These are phyloP conservation scores for Plasmopara viticola DNA, from an alignment of 352 stramenopile genomes.

Conservation along the genomic window DNA sequence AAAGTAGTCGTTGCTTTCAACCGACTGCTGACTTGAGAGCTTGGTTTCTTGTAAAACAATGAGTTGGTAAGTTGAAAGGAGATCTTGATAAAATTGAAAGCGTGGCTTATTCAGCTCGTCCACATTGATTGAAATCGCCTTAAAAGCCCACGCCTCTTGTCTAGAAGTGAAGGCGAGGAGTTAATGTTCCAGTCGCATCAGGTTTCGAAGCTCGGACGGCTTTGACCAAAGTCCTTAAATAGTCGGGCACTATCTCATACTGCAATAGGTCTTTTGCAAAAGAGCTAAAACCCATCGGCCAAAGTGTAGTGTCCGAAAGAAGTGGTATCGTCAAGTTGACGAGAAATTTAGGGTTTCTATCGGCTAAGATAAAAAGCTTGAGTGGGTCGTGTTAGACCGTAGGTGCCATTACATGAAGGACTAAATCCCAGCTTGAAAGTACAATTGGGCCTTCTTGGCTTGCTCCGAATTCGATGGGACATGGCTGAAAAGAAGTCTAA, in stretches of 20 bases:
- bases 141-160: neutral
- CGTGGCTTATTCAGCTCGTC: neutral
- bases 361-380: neutral
- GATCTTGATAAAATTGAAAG: neutral
- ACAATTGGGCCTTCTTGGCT: neutral
- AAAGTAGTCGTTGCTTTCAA: neutral
- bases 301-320: neutral
- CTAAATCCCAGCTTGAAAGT: neutral
- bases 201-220: neutral
- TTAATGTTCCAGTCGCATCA: neutral
- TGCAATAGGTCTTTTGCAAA: neutral
- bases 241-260: neutral
- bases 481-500: neutral
- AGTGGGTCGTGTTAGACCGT: neutral
- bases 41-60: conserved; percentile 3
- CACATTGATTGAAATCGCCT: conserved; percentile 1
- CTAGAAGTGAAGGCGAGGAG: neutral
- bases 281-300: neutral
- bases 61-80: neutral
- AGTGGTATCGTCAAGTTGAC: neutral
- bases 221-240: neutral
- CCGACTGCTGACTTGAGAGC: neutral
- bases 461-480: neutral
- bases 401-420: neutral
- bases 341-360: neutral